Percentiles rank a stretch among this genome's conserved stretches.
phyloP scores from a whole-genome alignment of 129 eudicot genomes.

The sunflower (Helianthus annuus) region HanXRQr2.0-SUNRISE NC_035439.2:116380385-116380884 shows the following conservation, averaged over 20 bases:
- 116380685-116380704: conserved; percentile 22
- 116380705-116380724: conserved; percentile 29
- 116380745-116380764: conserved; percentile 22
- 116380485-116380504: conserved; percentile 25
- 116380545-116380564: conserved; percentile 29
- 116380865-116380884: conserved; percentile 17
- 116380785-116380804: conserved; percentile 23
- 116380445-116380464: conserved; percentile 39
- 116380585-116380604: conserved; percentile 2
- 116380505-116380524: conserved; percentile 23
- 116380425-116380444: conserved; percentile 20
- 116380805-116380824: conserved; percentile 20
- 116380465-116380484: conserved; percentile 34
- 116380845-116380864: conserved; percentile 31
- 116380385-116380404: conserved; percentile 21
- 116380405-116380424: not conserved
- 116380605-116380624: conserved; percentile 28
- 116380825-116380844: conserved; percentile 33
- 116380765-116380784: conserved; percentile 32
- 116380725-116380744: conserved; percentile 18
- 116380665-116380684: conserved; percentile 29
- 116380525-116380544: conserved; percentile 28
- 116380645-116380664: conserved; percentile 22
- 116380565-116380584: conserved; percentile 24
- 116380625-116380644: conserved; percentile 29